phyloP scores from a whole-genome alignment of 805 yeast species.

The Starmerella cellae region DNA sequence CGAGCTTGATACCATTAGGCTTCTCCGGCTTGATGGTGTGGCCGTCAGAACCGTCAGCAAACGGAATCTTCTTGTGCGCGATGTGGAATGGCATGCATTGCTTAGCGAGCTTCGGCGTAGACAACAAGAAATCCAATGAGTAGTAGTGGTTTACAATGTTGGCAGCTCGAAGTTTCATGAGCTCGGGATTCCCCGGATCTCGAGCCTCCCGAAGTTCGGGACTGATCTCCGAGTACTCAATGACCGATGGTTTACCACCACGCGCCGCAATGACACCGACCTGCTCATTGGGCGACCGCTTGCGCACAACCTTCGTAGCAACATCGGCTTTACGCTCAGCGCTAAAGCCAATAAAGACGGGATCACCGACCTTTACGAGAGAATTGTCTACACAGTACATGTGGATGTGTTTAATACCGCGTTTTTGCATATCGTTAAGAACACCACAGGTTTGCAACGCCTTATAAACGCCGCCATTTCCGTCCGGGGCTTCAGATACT shows the following conservation, averaged over 20 bases:
- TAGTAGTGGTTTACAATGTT: constrained; percentile 96
- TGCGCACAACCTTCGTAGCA: constrained; percentile 91
- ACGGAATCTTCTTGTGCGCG: constrained; percentile 79
- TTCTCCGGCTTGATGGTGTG: constrained; percentile 45
- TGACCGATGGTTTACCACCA: constrained; percentile 63
- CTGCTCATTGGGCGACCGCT: constrained; percentile 70
- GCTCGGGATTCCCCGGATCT: constrained; percentile 39
- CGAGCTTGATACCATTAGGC: constrained; percentile 87
- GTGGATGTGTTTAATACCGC: constrained; percentile 77
- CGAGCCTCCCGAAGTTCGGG: constrained; percentile 53
- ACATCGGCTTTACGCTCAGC: constrained; percentile 51
- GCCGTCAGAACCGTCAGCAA: constrained; percentile 37
- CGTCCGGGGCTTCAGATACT: constrained; percentile 85
- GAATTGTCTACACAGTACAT: constrained; percentile 96
- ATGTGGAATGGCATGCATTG: constrained; percentile 74
- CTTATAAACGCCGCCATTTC: constrained; percentile 91
- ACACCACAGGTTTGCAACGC: constrained; percentile 57
- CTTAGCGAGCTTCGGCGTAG: constrained; percentile 45
- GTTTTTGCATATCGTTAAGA: constrained; percentile 49
- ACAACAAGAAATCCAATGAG: constrained; percentile 55
- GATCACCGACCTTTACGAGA: constrained; percentile 86
- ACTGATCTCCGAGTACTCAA: constrained; percentile 87
- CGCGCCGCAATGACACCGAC: constrained; percentile 77
- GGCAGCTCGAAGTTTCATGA: constrained; percentile 76
- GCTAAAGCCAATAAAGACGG: constrained; percentile 76